Percentiles rank a stretch among this genome's conserved stretches.
Conservation (phyloP, 768 basidiomycete genomes). For the Gloeophyllum trabeum region DNA sequence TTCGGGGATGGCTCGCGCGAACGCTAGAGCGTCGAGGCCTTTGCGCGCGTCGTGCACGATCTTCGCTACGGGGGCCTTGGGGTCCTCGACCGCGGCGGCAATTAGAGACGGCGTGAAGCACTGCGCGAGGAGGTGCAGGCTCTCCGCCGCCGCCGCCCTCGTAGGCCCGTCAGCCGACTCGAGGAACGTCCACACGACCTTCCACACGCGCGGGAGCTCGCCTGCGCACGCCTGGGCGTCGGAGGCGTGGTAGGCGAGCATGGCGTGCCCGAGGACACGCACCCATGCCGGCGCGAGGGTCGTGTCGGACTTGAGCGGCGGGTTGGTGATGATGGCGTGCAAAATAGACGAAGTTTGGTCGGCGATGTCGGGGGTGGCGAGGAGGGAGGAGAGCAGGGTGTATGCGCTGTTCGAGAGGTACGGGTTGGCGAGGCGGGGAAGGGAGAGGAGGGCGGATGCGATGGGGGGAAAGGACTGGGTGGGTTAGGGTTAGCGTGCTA, state of each 20-base stretch:
- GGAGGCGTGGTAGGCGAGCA: constrained; percentile 48
- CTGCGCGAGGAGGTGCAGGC: constrained; percentile 51
- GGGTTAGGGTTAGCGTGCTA: constrained; percentile 2
- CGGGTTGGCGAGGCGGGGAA: constrained; percentile 81
- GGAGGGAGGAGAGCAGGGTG: constrained; percentile 74
- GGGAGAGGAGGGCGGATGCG: constrained; percentile 58
- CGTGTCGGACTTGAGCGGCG: constrained; percentile 59
- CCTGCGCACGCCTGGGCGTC: constrained; percentile 37
- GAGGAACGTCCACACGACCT: constrained; percentile 63
- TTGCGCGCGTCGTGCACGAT: constrained; percentile 54
- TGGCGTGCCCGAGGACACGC: constrained; percentile 58
- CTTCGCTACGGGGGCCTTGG: constrained; percentile 44
- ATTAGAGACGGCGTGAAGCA: constrained; percentile 65
- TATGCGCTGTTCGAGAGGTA: constrained; percentile 87
- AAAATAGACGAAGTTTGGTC: constrained; percentile 52
- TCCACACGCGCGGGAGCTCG: constrained; percentile 62
- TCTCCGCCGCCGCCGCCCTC: constrained; percentile 51
- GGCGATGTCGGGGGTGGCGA: constrained; percentile 32
- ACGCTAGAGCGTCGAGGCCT: constrained; percentile 62
- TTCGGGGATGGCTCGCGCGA: constrained; percentile 69
- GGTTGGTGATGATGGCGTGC: constrained; percentile 53
- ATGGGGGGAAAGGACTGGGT: constrained; percentile 63
- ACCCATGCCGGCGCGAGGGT: constrained; percentile 72
- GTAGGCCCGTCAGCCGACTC: constrained; percentile 54
- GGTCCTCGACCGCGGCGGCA: constrained; percentile 32